Percentiles rank a stretch among this genome's conserved stretches.
Conservation (phyloP, 2,329 filamentous ascomycete genomes). For the Aspergillus neoniger region DNA sequence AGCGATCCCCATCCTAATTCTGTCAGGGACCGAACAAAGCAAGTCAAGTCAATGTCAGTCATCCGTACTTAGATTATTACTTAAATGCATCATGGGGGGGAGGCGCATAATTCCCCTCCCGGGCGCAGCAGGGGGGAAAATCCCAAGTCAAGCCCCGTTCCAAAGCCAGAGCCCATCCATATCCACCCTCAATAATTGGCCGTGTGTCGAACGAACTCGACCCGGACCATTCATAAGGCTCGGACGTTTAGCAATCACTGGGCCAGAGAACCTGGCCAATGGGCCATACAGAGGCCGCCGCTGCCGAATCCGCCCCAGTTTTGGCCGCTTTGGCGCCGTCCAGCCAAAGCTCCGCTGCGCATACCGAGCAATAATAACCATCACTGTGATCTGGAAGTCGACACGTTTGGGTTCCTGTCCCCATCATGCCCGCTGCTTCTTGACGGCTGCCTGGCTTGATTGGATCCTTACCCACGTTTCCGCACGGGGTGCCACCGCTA, state of each 20-base stretch:
- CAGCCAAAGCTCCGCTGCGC: constrained; percentile 12
- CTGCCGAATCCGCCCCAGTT: constrained; percentile 8
- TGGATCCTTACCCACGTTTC: constrained; percentile 8
- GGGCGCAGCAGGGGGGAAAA: no score
- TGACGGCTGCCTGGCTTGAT: constrained; percentile 3
- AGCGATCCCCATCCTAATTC: background rate
- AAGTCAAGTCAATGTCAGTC: background rate
- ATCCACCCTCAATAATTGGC: no score
- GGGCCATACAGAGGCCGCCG: constrained; percentile 3
- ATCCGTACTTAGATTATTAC: background rate
- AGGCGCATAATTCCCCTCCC: background rate
- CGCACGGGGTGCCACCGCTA: constrained; percentile 1
- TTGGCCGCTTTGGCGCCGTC: constrained; percentile 12
- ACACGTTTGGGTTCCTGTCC: constrained; percentile 5
- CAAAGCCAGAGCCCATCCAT: no score
- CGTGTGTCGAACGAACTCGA: no score
- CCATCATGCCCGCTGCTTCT: constrained; percentile 4
- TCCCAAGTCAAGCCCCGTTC: background rate
- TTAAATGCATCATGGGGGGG: background rate
- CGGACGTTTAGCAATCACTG: constrained; percentile 10
- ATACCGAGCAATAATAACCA: constrained; percentile 8
- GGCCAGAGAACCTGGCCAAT: background rate
- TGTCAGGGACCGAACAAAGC: constrained; percentile 4
- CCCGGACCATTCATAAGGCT: constrained; percentile 7
- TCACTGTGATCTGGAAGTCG: constrained; percentile 4